Percentiles rank a stretch among this genome's conserved stretches.
phyloP scores from a whole-genome alignment of 768 basidiomycete genomes.

The Crassisporium funariophilum region DNA sequence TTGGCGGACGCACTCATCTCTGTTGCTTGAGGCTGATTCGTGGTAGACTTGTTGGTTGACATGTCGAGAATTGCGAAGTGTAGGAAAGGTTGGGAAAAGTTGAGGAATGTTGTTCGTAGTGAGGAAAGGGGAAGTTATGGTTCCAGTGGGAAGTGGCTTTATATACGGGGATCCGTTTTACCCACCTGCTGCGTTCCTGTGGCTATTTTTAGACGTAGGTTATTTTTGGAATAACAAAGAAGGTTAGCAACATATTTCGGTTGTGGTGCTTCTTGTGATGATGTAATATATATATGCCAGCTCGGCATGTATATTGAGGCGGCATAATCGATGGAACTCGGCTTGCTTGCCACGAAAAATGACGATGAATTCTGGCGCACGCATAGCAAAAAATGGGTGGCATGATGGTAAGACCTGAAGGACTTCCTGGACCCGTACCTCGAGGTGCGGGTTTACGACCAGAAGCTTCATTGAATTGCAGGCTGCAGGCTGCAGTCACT shows the following conservation, averaged over 20 bases:
- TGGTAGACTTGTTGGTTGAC: conserved; percentile 36
- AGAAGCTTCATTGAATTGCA: too few relatives aligned
- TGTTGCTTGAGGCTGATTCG: conserved; percentile 59
- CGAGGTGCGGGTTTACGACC: too few relatives aligned
- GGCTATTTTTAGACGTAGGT: conserved; percentile 16
- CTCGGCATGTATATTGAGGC: conserved; percentile 46
- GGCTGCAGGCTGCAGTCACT: too few relatives aligned
- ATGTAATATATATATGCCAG: conserved; percentile 52
- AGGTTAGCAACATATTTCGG: conserved; percentile 45
- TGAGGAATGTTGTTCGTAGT: background rate
- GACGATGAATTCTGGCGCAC: background rate
- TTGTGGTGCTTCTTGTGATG: conserved; percentile 38
- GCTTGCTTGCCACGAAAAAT: conserved; percentile 36
- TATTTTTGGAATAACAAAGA: conserved; percentile 40
- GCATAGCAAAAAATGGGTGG: too few relatives aligned
- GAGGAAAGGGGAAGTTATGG: conserved; percentile 5
- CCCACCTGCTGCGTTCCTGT: conserved; percentile 6
- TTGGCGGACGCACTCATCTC: conserved; percentile 59
- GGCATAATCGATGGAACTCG: conserved; percentile 28
- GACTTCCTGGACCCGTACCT: too few relatives aligned
- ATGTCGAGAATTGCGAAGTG: conserved; percentile 6
- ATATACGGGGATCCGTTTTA: conserved; percentile 12
- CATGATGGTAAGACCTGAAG: too few relatives aligned
- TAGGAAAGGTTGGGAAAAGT: conserved; percentile 3
- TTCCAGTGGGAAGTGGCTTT: conserved; percentile 3